Evolutionary conservation across 352 stramenopile genomes (phyloP).

Genomic region (Blastocystis hominis): DNA sequence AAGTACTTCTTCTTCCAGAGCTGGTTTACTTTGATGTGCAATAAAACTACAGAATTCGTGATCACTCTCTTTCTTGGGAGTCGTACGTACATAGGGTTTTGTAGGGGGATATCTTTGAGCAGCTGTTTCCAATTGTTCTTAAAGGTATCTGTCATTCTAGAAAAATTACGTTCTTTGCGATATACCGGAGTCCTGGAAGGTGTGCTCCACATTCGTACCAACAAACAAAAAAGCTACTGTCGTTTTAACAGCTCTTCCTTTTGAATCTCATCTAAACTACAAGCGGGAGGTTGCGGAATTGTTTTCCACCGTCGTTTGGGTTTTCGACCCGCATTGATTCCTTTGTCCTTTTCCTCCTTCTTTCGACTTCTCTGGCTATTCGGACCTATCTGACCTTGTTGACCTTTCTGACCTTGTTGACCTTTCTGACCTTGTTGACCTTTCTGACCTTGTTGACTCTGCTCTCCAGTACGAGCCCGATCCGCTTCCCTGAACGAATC

Average conservation of each 20-base stretch:
- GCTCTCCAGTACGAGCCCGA: background rate
- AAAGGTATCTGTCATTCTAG: background rate
- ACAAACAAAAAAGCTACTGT: conserved; percentile 3
- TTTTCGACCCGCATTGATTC: background rate
- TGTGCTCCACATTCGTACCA: background rate
- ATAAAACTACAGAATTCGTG: background rate
- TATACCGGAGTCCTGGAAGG: background rate
- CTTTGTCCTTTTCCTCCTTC: background rate
- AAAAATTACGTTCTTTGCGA: background rate
- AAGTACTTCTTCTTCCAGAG: background rate
- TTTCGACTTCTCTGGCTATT: background rate
- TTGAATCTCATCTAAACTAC: conserved; percentile 9
- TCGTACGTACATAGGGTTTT: background rate
- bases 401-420: too few relatives aligned
- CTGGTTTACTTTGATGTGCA: conserved; percentile 22
- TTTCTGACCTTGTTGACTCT: background rate
- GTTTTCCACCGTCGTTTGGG: conserved; percentile 1
- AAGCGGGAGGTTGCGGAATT: background rate
- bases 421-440: background rate
- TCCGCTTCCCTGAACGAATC: background rate
- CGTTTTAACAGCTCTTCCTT: conserved; percentile 39
- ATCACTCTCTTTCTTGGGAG: background rate
- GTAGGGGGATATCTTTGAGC: background rate
- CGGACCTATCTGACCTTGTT: too few relatives aligned
- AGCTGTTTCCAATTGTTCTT: background rate